Evolutionary conservation across 306 rosid genomes (phyloP).

Genomic region (Dryas alaskensis): DNA sequence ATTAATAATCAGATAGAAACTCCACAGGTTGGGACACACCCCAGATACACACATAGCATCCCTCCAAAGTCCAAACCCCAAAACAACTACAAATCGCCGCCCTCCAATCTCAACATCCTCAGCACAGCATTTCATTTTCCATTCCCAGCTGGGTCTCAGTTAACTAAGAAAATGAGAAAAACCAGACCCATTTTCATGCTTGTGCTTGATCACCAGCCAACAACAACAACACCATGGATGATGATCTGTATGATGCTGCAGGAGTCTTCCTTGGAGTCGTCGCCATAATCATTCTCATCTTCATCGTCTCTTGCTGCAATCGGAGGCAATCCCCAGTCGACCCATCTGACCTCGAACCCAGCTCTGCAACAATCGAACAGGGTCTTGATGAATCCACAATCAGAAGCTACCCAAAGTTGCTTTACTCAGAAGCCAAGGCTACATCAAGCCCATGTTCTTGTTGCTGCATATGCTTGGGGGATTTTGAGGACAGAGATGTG

Average conservation of each 20-base stretch:
- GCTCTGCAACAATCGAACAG: not conserved
- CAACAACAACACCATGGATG: not conserved
- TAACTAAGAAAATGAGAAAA: not conserved
- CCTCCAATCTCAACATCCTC: not conserved
- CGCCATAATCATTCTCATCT: conserved; percentile 7
- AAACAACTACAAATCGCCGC: not conserved
- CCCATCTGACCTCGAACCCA: not conserved
- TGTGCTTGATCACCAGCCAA: not conserved
- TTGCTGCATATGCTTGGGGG: conserved; percentile 17
- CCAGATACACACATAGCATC: not conserved
- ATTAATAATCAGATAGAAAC: conserved; percentile 1
- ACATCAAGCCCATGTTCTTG: not conserved
- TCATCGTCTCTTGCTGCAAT: not conserved
- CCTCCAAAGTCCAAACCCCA: not conserved
- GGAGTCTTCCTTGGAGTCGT: conserved; percentile 6
- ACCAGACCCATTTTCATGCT: not conserved
- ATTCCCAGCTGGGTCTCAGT: not conserved
- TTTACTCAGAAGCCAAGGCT: conserved; percentile 18
- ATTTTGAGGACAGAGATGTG: conserved; percentile 10
- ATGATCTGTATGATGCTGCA: conserved; percentile 11
- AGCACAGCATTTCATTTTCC: not conserved
- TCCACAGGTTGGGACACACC: conserved; percentile 1
- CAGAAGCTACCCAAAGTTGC: conserved; percentile 13
- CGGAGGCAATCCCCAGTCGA: conserved; percentile 7
- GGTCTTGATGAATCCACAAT: conserved; percentile 22